Conservation (phyloP, 2,329 filamentous ascomycete species). For the Leptographium procerum region DNA sequence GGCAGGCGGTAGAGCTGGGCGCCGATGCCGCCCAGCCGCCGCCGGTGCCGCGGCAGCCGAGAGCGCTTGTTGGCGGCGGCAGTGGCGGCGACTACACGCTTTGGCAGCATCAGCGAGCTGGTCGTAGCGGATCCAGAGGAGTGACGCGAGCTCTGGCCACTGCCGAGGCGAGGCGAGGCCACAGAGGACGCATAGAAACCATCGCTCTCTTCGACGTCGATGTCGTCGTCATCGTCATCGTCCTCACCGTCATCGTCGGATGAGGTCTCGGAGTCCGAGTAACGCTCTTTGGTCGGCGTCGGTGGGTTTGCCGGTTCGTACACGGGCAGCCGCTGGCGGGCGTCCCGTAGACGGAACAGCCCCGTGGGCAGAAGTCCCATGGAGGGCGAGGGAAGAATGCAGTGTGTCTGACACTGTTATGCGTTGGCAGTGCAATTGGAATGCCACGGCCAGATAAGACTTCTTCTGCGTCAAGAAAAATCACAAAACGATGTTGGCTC, state of each 20-base stretch:
- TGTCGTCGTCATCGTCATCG: conserved; percentile 15
- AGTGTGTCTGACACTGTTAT: background rate
- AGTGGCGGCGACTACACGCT: conserved; percentile 21
- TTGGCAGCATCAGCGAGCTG: conserved; percentile 33
- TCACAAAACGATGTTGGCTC: background rate
- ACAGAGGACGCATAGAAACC: conserved; percentile 25
- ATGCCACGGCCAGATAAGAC: background rate
- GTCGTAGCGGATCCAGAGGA: conserved; percentile 32
- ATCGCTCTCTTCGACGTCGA: conserved; percentile 16
- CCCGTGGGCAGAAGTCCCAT: conserved; percentile 36
- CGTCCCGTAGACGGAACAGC: conserved; percentile 31
- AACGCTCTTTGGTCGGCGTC: conserved; percentile 34
- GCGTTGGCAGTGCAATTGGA: background rate
- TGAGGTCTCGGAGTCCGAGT: conserved; percentile 37
- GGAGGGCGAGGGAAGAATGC: conserved; percentile 1
- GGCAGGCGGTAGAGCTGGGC: conserved; percentile 50
- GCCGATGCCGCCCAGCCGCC: conserved; percentile 10
- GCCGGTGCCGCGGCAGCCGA: background rate
- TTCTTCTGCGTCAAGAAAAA: too few relatives aligned
- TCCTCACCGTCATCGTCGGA: conserved; percentile 31
- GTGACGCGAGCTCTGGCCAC: conserved; percentile 38
- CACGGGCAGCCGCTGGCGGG: conserved; percentile 33
- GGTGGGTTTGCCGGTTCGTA: conserved; percentile 33
- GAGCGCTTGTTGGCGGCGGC: conserved; percentile 10
- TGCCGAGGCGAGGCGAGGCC: conserved; percentile 31